phyloP scores from a whole-genome alignment of 768 basidiomycete genomes.

The Suillus americanus region DNA sequence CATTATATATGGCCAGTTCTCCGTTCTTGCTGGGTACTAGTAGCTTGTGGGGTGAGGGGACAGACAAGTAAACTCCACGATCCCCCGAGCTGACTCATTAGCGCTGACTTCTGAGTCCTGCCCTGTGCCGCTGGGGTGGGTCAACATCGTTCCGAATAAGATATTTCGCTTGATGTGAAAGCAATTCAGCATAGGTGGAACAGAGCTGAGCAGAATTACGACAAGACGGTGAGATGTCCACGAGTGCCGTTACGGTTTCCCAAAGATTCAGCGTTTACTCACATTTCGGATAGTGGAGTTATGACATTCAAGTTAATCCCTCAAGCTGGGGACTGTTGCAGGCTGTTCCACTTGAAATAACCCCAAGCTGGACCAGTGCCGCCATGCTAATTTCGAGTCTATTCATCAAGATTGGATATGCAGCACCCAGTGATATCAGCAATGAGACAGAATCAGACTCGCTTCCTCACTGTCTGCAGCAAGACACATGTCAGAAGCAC shows the following conservation, averaged over 20 bases:
- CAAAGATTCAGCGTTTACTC: neutral
- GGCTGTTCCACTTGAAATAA: neutral
- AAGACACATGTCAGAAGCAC: neutral
- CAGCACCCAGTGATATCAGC: neutral
- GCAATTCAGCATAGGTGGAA: neutral
- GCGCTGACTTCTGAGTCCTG: neutral
- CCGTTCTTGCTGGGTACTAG: neutral
- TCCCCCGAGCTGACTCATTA: neutral
- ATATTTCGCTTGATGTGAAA: neutral
- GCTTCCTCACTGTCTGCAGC: neutral
- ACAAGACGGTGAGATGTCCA: neutral
- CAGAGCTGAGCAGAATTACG: neutral
- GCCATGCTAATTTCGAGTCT: neutral
- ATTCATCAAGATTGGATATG: neutral
- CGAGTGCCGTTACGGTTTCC: neutral
- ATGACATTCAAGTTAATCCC: neutral
- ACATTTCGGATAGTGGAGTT: neutral
- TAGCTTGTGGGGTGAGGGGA: neutral
- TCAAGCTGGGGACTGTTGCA: neutral
- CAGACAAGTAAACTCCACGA: neutral
- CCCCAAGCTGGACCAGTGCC: neutral
- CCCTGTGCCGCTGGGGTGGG: neutral
- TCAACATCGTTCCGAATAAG: neutral
- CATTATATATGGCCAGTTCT: neutral
- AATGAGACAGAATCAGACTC: neutral